phyloP scores from a whole-genome alignment of 2,329 filamentous ascomycete species.

The Curvularia verruculosa region DNA sequence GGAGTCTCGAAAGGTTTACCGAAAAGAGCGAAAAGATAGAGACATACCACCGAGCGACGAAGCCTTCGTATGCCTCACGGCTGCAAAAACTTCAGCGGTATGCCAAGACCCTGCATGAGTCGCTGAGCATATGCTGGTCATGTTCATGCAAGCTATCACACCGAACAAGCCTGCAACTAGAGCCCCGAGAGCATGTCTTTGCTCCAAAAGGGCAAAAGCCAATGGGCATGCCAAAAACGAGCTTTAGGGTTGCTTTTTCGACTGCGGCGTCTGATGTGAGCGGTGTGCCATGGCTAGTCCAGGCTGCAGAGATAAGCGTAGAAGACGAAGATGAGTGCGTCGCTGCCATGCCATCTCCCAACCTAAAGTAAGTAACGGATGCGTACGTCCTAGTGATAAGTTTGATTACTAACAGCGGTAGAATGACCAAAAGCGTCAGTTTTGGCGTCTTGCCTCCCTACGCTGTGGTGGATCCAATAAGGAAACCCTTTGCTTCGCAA shows the following conservation, averaged over 20 bases:
- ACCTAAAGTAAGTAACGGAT: slow-evolving; percentile 28
- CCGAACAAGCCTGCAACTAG: slow-evolving; percentile 42
- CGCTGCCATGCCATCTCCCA: slow-evolving; percentile 19
- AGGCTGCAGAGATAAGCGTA: slow-evolving; percentile 44
- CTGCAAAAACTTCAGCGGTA: slow-evolving; percentile 45
- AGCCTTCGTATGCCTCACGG: slow-evolving; percentile 42
- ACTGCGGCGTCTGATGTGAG: slow-evolving; percentile 19
- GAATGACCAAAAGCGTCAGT: slow-evolving; percentile 43
- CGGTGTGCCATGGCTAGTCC: slow-evolving; percentile 35
- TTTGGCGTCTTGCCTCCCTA: slow-evolving; percentile 45
- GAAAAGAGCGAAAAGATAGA: slow-evolving; percentile 48
- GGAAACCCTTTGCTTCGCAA: slow-evolving; percentile 14
- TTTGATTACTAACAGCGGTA: slow-evolving; percentile 16
- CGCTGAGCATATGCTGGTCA: slow-evolving; percentile 39
- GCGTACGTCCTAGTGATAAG: not conserved
- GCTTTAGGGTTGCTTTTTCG: slow-evolving; percentile 45
- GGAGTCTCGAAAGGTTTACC: slow-evolving; percentile 48
- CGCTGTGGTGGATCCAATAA: slow-evolving; percentile 31
- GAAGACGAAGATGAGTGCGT: slow-evolving; percentile 35
- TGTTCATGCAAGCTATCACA: slow-evolving; percentile 45
- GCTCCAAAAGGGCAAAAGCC: slow-evolving; percentile 25
- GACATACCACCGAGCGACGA: slow-evolving; percentile 40
- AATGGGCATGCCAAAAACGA: slow-evolving; percentile 24
- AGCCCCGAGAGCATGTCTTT: slow-evolving; percentile 37
- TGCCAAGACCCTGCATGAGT: slow-evolving; percentile 40